Evolutionary conservation across 2,329 filamentous ascomycete genomes (phyloP).

Genomic region (Proliferodiscus dingleyae): DNA sequence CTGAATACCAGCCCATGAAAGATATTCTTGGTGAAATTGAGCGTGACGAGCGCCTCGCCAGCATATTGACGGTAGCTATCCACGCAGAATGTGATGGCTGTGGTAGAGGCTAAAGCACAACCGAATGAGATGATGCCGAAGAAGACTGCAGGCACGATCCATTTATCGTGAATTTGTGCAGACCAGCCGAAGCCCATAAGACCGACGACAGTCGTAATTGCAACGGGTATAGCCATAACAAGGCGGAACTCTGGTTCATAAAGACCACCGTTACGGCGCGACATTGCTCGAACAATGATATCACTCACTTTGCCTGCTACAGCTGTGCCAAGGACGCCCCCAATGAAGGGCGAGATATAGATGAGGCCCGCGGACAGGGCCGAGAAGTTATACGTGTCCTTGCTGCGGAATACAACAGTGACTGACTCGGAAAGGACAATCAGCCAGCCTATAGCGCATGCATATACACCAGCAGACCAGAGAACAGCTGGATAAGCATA

Average conservation of each 20-base stretch:
- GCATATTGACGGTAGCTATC: slow-evolving; percentile 92
- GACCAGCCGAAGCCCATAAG: slow-evolving; percentile 98
- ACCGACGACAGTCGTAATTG: slow-evolving; percentile 73
- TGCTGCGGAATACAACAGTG: slow-evolving; percentile 69
- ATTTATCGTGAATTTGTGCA: slow-evolving; percentile 65
- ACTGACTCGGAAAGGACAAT: slow-evolving; percentile 91
- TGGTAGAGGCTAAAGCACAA: slow-evolving; percentile 84
- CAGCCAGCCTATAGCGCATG: slow-evolving; percentile 88
- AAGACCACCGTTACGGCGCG: slow-evolving; percentile 80
- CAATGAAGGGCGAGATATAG: slow-evolving; percentile 86
- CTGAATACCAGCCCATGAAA: slow-evolving; percentile 86
- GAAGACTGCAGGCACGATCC: slow-evolving; percentile 91
- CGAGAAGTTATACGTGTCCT: slow-evolving; percentile 71
- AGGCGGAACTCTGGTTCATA: slow-evolving; percentile 94
- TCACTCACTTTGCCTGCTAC: slow-evolving; percentile 88
- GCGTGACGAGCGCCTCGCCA: slow-evolving; percentile 85
- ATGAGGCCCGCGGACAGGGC: slow-evolving; percentile 77
- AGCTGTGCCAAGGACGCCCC: slow-evolving; percentile 83
- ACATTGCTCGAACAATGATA: slow-evolving; percentile 75
- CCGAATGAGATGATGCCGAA: slow-evolving; percentile 91
- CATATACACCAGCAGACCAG: slow-evolving; percentile 81
- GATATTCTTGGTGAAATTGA: slow-evolving; percentile 93
- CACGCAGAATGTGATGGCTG: slow-evolving; percentile 88
- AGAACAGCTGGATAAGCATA: slow-evolving; percentile 84
- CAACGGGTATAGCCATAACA: slow-evolving; percentile 78